These are phyloP conservation scores for Psophocarpus tetragonolobus DNA, from an alignment of 306 rosid species.

Conservation along the genomic window DNA sequence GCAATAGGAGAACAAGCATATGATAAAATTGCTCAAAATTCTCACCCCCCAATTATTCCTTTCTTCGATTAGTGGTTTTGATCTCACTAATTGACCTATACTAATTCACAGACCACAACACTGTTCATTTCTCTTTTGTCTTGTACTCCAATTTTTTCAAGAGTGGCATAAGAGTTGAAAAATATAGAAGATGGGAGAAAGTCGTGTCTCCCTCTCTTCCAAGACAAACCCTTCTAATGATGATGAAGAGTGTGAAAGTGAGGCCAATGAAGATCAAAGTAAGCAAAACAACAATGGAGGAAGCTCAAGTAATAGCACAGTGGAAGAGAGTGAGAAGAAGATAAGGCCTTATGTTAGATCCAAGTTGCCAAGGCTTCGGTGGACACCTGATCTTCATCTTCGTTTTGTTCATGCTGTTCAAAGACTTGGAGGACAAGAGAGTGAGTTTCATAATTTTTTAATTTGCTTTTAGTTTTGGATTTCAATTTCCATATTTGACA, in stretches of 20 bases:
- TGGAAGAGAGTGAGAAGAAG: slow-evolving; percentile 61
- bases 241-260: slow-evolving; percentile 39
- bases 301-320: slow-evolving; percentile 78
- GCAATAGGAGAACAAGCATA: slow-evolving; percentile 12
- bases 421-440: slow-evolving; percentile 85
- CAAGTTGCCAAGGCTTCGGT: slow-evolving; percentile 75
- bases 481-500: neutral
- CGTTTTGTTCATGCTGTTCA: slow-evolving; percentile 79
- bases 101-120: neutral
- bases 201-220: slow-evolving; percentile 47
- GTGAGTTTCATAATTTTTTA: slow-evolving; percentile 39
- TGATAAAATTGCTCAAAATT: slow-evolving; percentile 16
- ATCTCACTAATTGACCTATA: neutral
- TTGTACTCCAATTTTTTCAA: neutral
- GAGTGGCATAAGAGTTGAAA: neutral
- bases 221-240: slow-evolving; percentile 48
- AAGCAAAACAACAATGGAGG: slow-evolving; percentile 38
- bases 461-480: neutral
- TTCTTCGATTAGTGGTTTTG: neutral
- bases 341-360: slow-evolving; percentile 82
- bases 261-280: slow-evolving; percentile 38
- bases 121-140: neutral
- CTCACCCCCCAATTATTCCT: neutral
- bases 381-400: slow-evolving; percentile 86
- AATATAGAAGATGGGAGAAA: slow-evolving; percentile 41